Conservation (phyloP, 1,139 yeast genomes). For the Zhuliangozyma parablackwelliae region DNA sequence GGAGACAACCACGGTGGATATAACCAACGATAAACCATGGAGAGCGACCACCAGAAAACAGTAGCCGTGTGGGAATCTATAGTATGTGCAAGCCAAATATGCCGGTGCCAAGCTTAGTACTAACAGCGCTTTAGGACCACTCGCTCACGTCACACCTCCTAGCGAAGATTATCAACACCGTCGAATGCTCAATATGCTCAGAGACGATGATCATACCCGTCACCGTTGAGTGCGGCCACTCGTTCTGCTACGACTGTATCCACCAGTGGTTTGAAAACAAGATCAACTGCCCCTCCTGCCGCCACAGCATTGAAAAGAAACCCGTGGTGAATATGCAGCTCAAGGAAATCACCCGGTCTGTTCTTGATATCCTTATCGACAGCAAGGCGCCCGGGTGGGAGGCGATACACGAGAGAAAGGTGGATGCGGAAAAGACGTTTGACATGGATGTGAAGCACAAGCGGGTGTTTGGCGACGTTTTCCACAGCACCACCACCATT, state of each 20-base stretch:
- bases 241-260: slow-evolving; percentile 47
- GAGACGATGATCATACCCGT: slow-evolving; percentile 45
- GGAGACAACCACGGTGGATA: slow-evolving; percentile 1
- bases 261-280: slow-evolving; percentile 47
- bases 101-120: neutral
- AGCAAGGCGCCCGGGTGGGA: slow-evolving; percentile 17
- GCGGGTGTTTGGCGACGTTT: slow-evolving; percentile 45
- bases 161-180: slow-evolving; percentile 21
- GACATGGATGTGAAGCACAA: slow-evolving; percentile 33
- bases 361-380: slow-evolving; percentile 29
- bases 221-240: slow-evolving; percentile 40
- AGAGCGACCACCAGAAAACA: slow-evolving; percentile 3
- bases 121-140: slow-evolving; percentile 8
- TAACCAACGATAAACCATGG: slow-evolving; percentile 2
- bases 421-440: slow-evolving; percentile 25
- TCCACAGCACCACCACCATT: slow-evolving; percentile 46
- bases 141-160: slow-evolving; percentile 10
- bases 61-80: slow-evolving; percentile 6
- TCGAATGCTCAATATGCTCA: slow-evolving; percentile 43
- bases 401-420: slow-evolving; percentile 18
- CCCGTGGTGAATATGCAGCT: slow-evolving; percentile 47
- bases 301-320: slow-evolving; percentile 34
- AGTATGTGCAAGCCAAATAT: slow-evolving; percentile 4
- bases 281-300: slow-evolving; percentile 54
- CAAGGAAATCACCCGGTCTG: slow-evolving; percentile 27